Conservation (phyloP, 2,329 filamentous ascomycete species). For the Clarireedia sp. region DNA sequence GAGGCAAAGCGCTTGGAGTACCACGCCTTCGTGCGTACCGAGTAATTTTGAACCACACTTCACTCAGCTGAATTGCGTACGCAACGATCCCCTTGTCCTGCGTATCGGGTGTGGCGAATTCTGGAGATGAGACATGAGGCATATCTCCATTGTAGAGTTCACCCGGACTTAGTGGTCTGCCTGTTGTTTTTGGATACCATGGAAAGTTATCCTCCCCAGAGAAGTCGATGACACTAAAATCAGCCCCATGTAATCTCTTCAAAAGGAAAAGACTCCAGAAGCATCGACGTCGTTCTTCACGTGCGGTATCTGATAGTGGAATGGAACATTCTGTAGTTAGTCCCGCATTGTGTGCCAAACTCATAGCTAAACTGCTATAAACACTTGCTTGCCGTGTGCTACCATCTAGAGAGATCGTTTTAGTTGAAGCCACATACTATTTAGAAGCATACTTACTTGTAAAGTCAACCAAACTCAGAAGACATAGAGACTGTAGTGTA, state of each 20-base stretch:
- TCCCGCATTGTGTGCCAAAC: slow-evolving; percentile 37
- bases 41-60: slow-evolving; percentile 41
- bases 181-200: slow-evolving; percentile 33
- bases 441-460: slow-evolving; percentile 24
- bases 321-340: slow-evolving; percentile 31
- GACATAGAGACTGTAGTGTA: slow-evolving; percentile 33
- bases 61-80: slow-evolving; percentile 38
- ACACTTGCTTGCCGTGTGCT: slow-evolving; percentile 37
- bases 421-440: background rate
- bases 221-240: slow-evolving; percentile 33
- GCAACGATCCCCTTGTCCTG: slow-evolving; percentile 35
- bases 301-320: slow-evolving; percentile 13
- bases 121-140: background rate
- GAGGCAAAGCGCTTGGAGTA: slow-evolving; percentile 35
- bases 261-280: slow-evolving; percentile 31
- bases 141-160: background rate
- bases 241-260: slow-evolving; percentile 20
- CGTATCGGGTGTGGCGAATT: slow-evolving; percentile 22
- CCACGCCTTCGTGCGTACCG: slow-evolving; percentile 40
- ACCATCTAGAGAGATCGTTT: slow-evolving; percentile 30
- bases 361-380: slow-evolving; percentile 38
- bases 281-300: slow-evolving; percentile 28
- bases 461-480: slow-evolving; percentile 33
- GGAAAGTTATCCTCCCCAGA: slow-evolving; percentile 31
- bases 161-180: slow-evolving; percentile 18